Evolutionary conservation across 1,139 yeast genomes (phyloP), one percentile per base, ranked within the genome.

Genomic region (Kodamaea alishanica): DNA sequence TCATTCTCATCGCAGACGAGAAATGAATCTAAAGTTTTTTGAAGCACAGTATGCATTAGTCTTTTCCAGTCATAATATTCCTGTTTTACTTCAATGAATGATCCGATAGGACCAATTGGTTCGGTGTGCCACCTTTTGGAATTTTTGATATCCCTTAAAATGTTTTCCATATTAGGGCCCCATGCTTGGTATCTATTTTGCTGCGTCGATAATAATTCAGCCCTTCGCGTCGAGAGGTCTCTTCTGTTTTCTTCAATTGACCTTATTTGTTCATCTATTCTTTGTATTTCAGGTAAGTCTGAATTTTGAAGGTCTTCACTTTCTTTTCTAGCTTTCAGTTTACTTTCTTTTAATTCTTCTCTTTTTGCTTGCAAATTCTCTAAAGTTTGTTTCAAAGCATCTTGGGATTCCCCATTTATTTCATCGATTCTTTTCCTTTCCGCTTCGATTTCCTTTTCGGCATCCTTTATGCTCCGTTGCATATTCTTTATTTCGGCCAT

Each of bases 101-200:
- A 51, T 0, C 97, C 97, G 1, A 90, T 44, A 0, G 99, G 99
- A 0, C 98, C 98, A n/a, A 85, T 58, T 0, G 95, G 95, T 20
- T 50, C 53, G 2, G 56, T 48, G 15, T 65, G 68, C 71, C 75
- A 85, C 64, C 38, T 54, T 26, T 33, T 47, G 29, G 22, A 55
- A 44, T 31, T 51, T 6, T 64, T 53, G 8, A 86, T 75, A 1
- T 64, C 75, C 1, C 51, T 47, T 7, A 83, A 51, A 6, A 79
- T 61, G 1, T 41, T 36, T 20, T 57, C 62, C 60, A 80, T 71
- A 10, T 61, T 60, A 1, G 48, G 42, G 5, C 78, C 81, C 71
- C 77, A 84, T 0, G 81, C 75, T 4, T 64, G 56, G 41, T 54
- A 68, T 34, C 56, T 55, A 41, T 66, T 65, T 32, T 50, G 50